Conservation (phyloP, 2,329 filamentous ascomycete genomes). For the Scedosporium boydii region DNA sequence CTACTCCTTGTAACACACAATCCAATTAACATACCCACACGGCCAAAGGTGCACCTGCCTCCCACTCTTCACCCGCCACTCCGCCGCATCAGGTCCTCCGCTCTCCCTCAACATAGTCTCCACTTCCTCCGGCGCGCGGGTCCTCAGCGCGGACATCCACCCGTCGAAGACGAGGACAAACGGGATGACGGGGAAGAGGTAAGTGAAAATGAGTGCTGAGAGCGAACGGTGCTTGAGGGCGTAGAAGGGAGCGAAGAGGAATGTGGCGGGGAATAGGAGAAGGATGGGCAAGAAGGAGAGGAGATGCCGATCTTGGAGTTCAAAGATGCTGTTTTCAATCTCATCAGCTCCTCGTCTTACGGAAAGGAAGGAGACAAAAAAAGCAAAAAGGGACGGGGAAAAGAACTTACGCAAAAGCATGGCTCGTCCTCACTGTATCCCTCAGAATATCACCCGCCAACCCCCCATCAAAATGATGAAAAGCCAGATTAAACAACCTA, state of each 20-base stretch:
- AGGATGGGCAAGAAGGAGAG: slow-evolving; percentile 43
- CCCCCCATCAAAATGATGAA: slow-evolving; percentile 66
- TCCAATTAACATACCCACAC: slow-evolving; percentile 40
- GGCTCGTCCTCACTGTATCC: slow-evolving; percentile 54
- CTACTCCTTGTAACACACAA: slow-evolving; percentile 33
- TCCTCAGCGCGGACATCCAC: slow-evolving; percentile 55
- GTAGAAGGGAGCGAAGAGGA: slow-evolving; percentile 43
- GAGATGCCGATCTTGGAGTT: slow-evolving; percentile 59
- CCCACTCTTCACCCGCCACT: slow-evolving; percentile 41
- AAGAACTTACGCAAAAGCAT: slow-evolving; percentile 45
- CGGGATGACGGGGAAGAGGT: slow-evolving; percentile 55
- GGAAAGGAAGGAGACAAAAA: neutral
- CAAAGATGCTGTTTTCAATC: slow-evolving; percentile 49
- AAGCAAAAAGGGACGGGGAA: slow-evolving; percentile 4
- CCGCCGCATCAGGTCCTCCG: slow-evolving; percentile 26
- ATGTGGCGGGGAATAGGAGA: slow-evolving; percentile 40
- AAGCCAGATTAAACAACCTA: slow-evolving; percentile 63
- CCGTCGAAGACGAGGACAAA: slow-evolving; percentile 62
- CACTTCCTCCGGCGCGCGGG: slow-evolving; percentile 57
- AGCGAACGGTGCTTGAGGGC: slow-evolving; percentile 42
- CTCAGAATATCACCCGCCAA: slow-evolving; percentile 51
- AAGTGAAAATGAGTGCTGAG: slow-evolving; percentile 51
- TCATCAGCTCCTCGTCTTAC: neutral
- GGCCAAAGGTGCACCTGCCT: slow-evolving; percentile 39
- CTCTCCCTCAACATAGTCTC: slow-evolving; percentile 42